Base-by-base conservation (phyloP, 768 basidiomycete genomes). In the Collybia nuda region DNA sequence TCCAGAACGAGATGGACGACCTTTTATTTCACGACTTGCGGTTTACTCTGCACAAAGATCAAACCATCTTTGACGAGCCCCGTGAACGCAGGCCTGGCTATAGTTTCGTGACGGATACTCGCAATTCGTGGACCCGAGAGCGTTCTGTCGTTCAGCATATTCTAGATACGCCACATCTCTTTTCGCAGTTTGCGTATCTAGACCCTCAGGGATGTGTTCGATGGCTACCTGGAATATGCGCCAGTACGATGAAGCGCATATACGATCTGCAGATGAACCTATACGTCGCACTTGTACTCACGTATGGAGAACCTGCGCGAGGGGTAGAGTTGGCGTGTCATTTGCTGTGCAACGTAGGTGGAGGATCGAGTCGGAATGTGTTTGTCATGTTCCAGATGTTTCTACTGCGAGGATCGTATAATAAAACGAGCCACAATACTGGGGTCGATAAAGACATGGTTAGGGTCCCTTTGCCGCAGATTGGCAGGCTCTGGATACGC, bases 311-410 rank as follows among this genome's bases (percentile, higher is more conserved):
- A 39, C 56, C 58, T 1, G 56, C 50, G 6, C 28, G 56, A 26
- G 55, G 51, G 5, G 58, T 54, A 8, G 61, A 62, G 36, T 3
- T 58, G 7, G 56, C 52, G 3, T 52, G 50, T n/a, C 46, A 55
- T 32, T 29, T 58, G 14, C 19, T 60, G 28, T 14, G 22, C 4
- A 62, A 62, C 21, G 48, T 56, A 19, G n/a, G 42, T 6, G 58
- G 55, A 0, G 61, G 61, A 12, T 29, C 50, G 5, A 51, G 56
- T 9, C 32, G 59, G 5, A 61, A 61, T 43, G 35, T 56, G 9
- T 51, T 57, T n/a, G n/a, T 43, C 19, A 19, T 57, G 29, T 51
- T 54, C 38, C 36, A 49, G n/a, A 18, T 37, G 5, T 46, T 51
- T n/a, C 19, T 45, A 17, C n/a, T 51, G 22, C 44, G n/a, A 15